phyloP scores from a whole-genome alignment of 2,329 filamentous ascomycete genomes.

The Colletotrichum magnum region DNA sequence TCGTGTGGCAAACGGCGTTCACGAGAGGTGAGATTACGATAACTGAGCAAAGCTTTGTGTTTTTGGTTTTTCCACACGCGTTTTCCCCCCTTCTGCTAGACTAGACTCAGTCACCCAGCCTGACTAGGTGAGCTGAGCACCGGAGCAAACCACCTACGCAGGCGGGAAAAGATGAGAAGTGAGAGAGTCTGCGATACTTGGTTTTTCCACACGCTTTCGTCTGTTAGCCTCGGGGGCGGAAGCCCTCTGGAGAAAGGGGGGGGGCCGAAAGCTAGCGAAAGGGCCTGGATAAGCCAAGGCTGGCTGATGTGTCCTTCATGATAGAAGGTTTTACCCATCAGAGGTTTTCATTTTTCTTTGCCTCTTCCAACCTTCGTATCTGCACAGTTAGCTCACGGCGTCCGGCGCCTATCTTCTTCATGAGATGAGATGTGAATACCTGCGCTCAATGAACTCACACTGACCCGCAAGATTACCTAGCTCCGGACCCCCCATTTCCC shows the following conservation, averaged over 20 bases:
- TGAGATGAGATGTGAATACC: not conserved
- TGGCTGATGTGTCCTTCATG: not conserved
- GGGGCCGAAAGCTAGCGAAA: too few relatives aligned
- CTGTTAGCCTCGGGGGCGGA: not conserved
- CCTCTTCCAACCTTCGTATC: not conserved
- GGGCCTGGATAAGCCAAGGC: not conserved
- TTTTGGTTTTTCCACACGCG: constrained; percentile 11
- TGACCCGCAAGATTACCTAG: not conserved
- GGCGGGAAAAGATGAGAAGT: not conserved
- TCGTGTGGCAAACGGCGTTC: not conserved
- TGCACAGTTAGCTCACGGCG: constrained; percentile 27
- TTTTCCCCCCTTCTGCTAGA: not conserved
- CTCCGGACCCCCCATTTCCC: not conserved
- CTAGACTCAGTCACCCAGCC: too few relatives aligned
- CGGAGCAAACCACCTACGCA: not conserved
- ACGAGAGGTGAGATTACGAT: constrained; percentile 8
- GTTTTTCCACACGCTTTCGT: constrained; percentile 11
- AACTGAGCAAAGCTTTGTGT: not conserved
- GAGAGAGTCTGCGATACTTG: not conserved
- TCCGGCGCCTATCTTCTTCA: constrained; percentile 1
- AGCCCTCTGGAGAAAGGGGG: too few relatives aligned
- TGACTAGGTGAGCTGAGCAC: too few relatives aligned
- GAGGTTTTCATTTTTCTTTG: constrained; percentile 10
- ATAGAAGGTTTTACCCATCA: not conserved
- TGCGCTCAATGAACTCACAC: not conserved